phyloP scores from a whole-genome alignment of 2,329 filamentous ascomycete species.

The Trichoderma hamatum region DNA sequence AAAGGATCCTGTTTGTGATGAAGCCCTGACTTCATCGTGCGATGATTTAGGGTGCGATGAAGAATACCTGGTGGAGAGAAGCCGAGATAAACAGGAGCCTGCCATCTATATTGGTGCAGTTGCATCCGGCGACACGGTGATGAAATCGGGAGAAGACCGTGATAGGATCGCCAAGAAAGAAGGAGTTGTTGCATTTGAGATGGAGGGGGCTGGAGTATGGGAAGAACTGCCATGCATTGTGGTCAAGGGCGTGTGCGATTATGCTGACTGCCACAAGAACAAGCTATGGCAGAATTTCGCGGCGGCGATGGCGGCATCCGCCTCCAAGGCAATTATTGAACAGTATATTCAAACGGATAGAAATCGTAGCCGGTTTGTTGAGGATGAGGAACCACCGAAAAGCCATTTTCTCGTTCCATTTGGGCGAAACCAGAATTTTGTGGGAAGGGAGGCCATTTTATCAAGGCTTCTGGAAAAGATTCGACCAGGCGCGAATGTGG shows the following conservation, averaged over 20 bases:
- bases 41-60: not conserved
- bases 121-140: not conserved
- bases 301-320: not conserved
- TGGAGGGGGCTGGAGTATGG: not conserved
- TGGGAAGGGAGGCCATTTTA: conserved; percentile 31
- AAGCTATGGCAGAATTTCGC: not conserved
- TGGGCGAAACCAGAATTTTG: conserved; percentile 32
- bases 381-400: not conserved
- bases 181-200: not conserved
- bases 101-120: not conserved
- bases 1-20: not conserved
- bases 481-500: conserved; percentile 4
- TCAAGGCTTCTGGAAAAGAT: conserved; percentile 27
- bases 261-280: not conserved
- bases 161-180: not conserved
- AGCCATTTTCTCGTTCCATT: conserved; percentile 23
- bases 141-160: not conserved
- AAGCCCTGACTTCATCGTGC: not conserved
- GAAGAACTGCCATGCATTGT: not conserved
- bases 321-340: not conserved
- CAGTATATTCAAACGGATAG: not conserved
- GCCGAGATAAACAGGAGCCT: not conserved
- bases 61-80: not conserved
- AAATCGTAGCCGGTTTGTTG: not conserved
- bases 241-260: not conserved